Percentiles rank a stretch among this genome's conserved stretches.
Conservation (phyloP, 805 yeast species). For the Zygoascus biomembranicola region DNA sequence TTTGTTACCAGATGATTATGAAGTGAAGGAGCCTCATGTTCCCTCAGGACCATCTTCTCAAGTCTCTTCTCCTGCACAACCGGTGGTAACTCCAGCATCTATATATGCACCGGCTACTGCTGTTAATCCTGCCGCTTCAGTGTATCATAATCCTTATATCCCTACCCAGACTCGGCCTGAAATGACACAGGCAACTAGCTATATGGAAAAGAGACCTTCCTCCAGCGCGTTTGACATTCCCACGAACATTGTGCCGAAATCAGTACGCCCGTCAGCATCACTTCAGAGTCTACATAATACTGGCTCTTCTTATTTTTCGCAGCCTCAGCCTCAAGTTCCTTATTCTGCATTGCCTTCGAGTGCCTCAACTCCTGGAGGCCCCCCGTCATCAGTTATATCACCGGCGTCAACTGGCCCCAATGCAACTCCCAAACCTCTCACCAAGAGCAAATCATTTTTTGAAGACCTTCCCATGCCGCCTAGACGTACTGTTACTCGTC, state of each 20-base stretch:
- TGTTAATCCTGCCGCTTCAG: constrained; percentile 3
- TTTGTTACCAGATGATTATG: constrained; percentile 24
- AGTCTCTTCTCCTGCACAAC: background rate
- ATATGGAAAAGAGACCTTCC: constrained; percentile 19
- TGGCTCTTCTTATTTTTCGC: background rate
- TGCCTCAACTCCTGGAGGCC: background rate
- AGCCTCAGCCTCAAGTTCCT: constrained; percentile 7
- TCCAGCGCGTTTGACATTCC: constrained; percentile 29
- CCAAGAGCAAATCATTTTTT: constrained; percentile 41
- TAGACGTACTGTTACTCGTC: constrained; percentile 12
- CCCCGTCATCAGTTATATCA: constrained; percentile 3
- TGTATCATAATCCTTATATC: constrained; percentile 2
- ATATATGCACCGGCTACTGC: constrained; percentile 7
- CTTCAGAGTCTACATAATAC: constrained; percentile 10
- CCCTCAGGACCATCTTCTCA: constrained; percentile 1
- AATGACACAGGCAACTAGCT: constrained; percentile 9
- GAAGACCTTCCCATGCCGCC: constrained; percentile 46
- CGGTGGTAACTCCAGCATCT: background rate
- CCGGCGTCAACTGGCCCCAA: constrained; percentile 9
- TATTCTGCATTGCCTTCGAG: constrained; percentile 6
- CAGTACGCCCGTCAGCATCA: constrained; percentile 16
- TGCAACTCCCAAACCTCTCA: background rate
- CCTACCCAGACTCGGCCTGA: constrained; percentile 6
- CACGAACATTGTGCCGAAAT: constrained; percentile 24
- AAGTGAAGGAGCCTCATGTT: constrained; percentile 2